Evolutionary conservation across 352 stramenopile species (phyloP), one percentile per base, ranked within the genome.

Genomic region (Plasmopara muralis): DNA sequence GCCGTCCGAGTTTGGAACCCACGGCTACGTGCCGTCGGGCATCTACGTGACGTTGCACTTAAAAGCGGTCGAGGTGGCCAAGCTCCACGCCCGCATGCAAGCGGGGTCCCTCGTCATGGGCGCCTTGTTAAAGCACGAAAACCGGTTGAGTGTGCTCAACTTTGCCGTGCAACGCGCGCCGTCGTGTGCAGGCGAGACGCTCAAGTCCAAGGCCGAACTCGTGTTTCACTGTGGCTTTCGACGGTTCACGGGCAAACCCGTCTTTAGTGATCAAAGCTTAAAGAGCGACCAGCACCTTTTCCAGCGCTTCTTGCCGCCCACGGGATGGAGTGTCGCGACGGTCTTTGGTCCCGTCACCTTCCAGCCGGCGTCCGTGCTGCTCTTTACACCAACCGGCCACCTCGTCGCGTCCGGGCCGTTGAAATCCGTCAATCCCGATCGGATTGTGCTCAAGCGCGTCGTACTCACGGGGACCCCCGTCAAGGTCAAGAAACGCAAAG

Each of bases 271-370:
- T 64, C 83, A 98, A 66, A 98, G 96, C 53, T 73, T 99, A 16
- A 99, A 99, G 62, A 97, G 93, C 69, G 95, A 99, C 74, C 98
- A 99, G 72, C 94, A 98, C 70, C 95, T 99, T 59, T 98, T 98
- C 68, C 90, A 98, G 73, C 84, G 96, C 28, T 99, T 98, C 78
- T 68, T 99, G 62, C 94, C 93, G 31, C 80, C 87, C 37, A 72
- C 60, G 20, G 84, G 87, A 12, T 96, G 89, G 77, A 92, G 96
- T 67, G 90, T 97, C 13, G 90, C 83, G 8, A 87, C 81, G 0
- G 82, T 95, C 31, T 96, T 95, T 51, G 83, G 68, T 5, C 96
- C 97, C 0, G 89, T 98, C 34, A 98, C 94, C n/a, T 99, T 98
- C 68, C 88, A 97, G 38, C 95, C 95, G 12, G 95, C 89, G 45